Conservation (phyloP, 192 early-diverging fungal genomes). For the Phycomyces blakesleeanus region DNA sequence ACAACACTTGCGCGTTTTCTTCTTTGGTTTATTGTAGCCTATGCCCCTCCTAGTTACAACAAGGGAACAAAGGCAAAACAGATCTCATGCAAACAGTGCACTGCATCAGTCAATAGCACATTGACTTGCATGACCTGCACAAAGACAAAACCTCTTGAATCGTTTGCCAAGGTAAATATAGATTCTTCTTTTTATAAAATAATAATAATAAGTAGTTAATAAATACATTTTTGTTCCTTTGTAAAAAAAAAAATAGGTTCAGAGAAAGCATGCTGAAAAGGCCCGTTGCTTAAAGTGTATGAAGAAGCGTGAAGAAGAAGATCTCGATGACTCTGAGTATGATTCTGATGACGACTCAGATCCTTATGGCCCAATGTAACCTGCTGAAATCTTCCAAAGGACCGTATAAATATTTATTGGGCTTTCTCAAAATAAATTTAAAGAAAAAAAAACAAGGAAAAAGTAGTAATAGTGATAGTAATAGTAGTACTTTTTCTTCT, state of each 20-base stretch:
- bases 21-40: slow-evolving; percentile 14
- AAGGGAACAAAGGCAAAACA: slow-evolving; percentile 25
- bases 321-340: slow-evolving; percentile 31
- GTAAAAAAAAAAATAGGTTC: slow-evolving; percentile 23
- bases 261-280: slow-evolving; percentile 41
- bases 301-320: slow-evolving; percentile 39
- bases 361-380: no score
- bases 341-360: slow-evolving; percentile 14
- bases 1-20: not conserved
- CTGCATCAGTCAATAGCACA: slow-evolving; percentile 21
- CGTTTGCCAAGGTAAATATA: slow-evolving; percentile 38
- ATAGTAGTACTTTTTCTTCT: no score
- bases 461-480: no score
- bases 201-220: no score
- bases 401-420: no score
- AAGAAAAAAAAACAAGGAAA: no score
- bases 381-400: no score
- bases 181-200: no score
- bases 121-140: slow-evolving; percentile 44
- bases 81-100: slow-evolving; percentile 40
- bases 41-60: slow-evolving; percentile 30
- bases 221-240: not conserved
- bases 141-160: slow-evolving; percentile 24
- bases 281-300: slow-evolving; percentile 39
- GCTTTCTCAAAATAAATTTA: no score